phyloP scores from a whole-genome alignment of 176 grass and related monocot genomes.

The Pontederia crassipes region DNA sequence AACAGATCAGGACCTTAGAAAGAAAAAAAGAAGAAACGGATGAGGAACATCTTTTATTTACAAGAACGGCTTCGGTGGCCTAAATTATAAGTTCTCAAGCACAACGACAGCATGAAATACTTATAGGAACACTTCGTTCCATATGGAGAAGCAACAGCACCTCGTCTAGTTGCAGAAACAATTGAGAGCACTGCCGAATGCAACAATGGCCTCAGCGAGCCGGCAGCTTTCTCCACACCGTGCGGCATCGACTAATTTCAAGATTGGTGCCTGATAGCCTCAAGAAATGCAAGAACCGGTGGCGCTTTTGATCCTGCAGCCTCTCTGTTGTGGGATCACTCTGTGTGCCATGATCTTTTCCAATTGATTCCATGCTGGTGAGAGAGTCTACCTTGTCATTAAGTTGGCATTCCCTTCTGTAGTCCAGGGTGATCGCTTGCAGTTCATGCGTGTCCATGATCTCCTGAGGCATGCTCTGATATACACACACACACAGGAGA shows the following conservation, averaged over 20 bases:
- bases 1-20: too few species aligned
- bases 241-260: slow-evolving; percentile 88
- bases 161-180: too few species aligned
- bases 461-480: slow-evolving; percentile 92
- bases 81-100: too few species aligned
- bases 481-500: background rate
- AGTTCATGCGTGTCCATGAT: slow-evolving; percentile 95
- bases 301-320: slow-evolving; percentile 26
- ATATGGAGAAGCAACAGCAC: too few species aligned
- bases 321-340: slow-evolving; percentile 29
- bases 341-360: slow-evolving; percentile 31
- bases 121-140: too few species aligned
- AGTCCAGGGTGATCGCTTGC: slow-evolving; percentile 96
- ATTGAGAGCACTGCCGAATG: too few species aligned
- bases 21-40: too few species aligned
- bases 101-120: too few species aligned
- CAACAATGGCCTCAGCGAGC: slow-evolving; percentile 24
- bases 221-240: slow-evolving; percentile 80
- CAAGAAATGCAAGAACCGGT: slow-evolving; percentile 70
- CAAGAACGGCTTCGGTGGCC: too few species aligned
- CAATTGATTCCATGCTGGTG: slow-evolving; percentile 56
- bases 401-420: slow-evolving; percentile 90
- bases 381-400: slow-evolving; percentile 82
- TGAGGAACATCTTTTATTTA: too few species aligned
- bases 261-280: slow-evolving; percentile 51